Conservation (phyloP, 177 flowering plant species). For the Vitis hybrid region DNA sequence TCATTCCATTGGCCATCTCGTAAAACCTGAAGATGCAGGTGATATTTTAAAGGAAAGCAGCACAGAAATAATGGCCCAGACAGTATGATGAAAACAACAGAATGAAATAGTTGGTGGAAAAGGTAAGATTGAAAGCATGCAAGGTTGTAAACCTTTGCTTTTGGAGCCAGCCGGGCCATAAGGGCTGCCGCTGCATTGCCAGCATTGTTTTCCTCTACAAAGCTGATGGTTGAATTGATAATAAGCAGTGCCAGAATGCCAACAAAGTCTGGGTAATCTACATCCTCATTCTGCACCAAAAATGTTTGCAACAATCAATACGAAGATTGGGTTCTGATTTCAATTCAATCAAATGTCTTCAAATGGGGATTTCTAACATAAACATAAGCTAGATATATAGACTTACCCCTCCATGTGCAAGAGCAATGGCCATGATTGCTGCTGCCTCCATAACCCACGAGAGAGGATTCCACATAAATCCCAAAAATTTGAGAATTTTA, state of each 20-base stretch:
- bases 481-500: slow-evolving; percentile 32
- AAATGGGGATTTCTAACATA: too few relatives aligned
- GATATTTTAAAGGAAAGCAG: background rate
- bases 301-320: background rate
- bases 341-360: too few relatives aligned
- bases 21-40: slow-evolving; percentile 13
- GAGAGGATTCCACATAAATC: slow-evolving; percentile 41
- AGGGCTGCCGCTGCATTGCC: slow-evolving; percentile 41
- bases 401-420: slow-evolving; percentile 32
- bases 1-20: slow-evolving; percentile 36
- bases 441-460: slow-evolving; percentile 44
- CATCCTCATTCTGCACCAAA: slow-evolving; percentile 12
- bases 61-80: background rate
- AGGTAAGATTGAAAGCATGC: background rate
- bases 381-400: too few relatives aligned
- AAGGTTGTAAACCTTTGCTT: slow-evolving; percentile 25
- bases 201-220: slow-evolving; percentile 37
- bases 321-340: background rate
- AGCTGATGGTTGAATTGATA: slow-evolving; percentile 36
- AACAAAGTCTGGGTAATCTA: slow-evolving; percentile 29
- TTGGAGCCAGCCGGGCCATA: slow-evolving; percentile 37
- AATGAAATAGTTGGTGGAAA: background rate
- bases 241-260: slow-evolving; percentile 27
- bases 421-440: slow-evolving; percentile 31
- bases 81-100: background rate